These are phyloP conservation scores for Cryptosporidium xiaoi DNA, from an alignment of 169 alveolate species.

Conservation along the genomic window DNA sequence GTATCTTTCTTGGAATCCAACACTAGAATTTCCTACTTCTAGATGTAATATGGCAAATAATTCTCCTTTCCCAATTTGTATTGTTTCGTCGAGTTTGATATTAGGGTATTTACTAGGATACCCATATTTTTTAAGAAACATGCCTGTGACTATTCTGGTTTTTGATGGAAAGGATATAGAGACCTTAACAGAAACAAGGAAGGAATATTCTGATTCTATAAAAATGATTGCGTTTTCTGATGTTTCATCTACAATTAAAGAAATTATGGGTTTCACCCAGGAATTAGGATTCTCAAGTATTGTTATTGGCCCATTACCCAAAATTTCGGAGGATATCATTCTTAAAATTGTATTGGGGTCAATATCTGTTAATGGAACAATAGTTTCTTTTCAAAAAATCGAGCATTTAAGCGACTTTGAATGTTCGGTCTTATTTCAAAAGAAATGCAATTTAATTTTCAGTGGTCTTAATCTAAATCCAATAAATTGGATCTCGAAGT, in stretches of 20 bases:
- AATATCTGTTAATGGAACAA: constrained; percentile 39
- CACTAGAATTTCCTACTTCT: neutral
- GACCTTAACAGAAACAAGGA: neutral
- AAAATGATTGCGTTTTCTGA: constrained; percentile 28
- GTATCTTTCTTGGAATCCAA: constrained; percentile 60
- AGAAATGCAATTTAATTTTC: constrained; percentile 30
- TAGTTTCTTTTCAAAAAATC: constrained; percentile 5
- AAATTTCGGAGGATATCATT: constrained; percentile 13
- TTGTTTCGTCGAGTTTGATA: constrained; percentile 15
- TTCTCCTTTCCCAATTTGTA: constrained; percentile 45
- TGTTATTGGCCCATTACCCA: constrained; percentile 9
- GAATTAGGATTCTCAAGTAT: constrained; percentile 38
- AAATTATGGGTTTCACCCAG: constrained; percentile 28
- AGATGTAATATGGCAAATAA: neutral
- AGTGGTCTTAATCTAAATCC: constrained; percentile 22
- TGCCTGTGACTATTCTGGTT: constrained; percentile 39
- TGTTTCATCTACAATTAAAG: neutral
- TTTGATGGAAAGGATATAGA: neutral
- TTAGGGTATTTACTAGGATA: constrained; percentile 29
- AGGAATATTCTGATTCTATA: neutral
- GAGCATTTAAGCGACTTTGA: constrained; percentile 27
- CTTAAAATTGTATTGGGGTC: constrained; percentile 25
- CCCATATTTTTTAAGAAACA: constrained; percentile 30
- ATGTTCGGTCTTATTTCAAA: constrained; percentile 60
- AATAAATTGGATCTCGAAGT: constrained; percentile 11